A percentile compares a stretch with the other conserved stretches of the same genome.
Conservation (phyloP, 1,139 yeast species). For the Spencermartinsiella ligniputridi region DNA sequence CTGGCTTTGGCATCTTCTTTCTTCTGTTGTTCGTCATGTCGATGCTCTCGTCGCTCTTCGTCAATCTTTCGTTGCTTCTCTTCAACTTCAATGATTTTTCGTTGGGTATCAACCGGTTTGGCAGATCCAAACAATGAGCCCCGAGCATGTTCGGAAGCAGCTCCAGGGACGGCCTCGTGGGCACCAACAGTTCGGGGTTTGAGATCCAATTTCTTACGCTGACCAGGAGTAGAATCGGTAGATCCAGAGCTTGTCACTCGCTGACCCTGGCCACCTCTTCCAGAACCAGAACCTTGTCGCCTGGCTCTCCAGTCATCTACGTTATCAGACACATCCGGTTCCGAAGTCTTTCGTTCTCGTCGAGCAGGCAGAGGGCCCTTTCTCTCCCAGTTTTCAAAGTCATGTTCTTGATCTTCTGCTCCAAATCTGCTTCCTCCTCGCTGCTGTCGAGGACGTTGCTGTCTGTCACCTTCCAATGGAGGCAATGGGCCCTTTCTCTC, state of each 20-base stretch:
- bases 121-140: slow-evolving; percentile 36
- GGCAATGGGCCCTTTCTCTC: slow-evolving; percentile 37
- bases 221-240: slow-evolving; percentile 3
- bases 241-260: background rate
- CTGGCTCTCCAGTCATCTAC: slow-evolving; percentile 17
- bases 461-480: slow-evolving; percentile 15
- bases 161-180: slow-evolving; percentile 19
- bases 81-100: slow-evolving; percentile 28
- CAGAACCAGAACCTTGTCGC: slow-evolving; percentile 1
- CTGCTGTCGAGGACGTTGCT: slow-evolving; percentile 14
- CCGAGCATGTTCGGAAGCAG: slow-evolving; percentile 20
- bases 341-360: slow-evolving; percentile 15
- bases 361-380: slow-evolving; percentile 31
- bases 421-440: slow-evolving; percentile 13
- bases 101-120: slow-evolving; percentile 38
- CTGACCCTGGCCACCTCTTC: slow-evolving; percentile 6
- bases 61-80: slow-evolving; percentile 26
- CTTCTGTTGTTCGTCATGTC: slow-evolving; percentile 10
- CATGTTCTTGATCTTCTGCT: slow-evolving; percentile 27
- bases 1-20: slow-evolving; percentile 12
- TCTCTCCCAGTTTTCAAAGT: slow-evolving; percentile 33
- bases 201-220: slow-evolving; percentile 26
- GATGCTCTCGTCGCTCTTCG: slow-evolving; percentile 24
- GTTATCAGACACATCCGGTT: slow-evolving; percentile 15
- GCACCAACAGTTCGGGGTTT: slow-evolving; percentile 29